A percentile compares a stretch with the other conserved stretches of the same genome.
These are phyloP conservation scores for Meyerozyma guilliermondii DNA, from an alignment of 1,139 yeast species.

Conservation along the genomic window DNA sequence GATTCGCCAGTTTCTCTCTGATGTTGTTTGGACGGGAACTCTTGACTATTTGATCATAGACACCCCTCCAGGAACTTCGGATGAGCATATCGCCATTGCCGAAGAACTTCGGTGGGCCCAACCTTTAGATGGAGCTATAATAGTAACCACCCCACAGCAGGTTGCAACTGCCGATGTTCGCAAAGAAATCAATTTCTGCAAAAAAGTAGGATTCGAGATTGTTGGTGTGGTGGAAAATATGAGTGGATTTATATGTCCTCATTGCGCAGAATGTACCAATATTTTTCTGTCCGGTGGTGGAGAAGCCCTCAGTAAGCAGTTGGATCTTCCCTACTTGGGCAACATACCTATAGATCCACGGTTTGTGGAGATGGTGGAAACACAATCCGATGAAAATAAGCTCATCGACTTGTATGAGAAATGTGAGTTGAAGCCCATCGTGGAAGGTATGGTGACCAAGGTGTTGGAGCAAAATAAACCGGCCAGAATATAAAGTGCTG, in stretches of 20 bases:
- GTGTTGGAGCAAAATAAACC: conserved; percentile 36
- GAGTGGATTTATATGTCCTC: conserved; percentile 56
- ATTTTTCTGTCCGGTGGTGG: conserved; percentile 98
- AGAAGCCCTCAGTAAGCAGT: conserved; percentile 53
- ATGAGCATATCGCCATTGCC: conserved; percentile 95
- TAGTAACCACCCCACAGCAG: conserved; percentile 46
- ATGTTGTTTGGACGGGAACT: conserved; percentile 69
- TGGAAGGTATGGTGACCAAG: conserved; percentile 45
- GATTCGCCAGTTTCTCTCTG: conserved; percentile 89
- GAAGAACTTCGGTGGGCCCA: conserved; percentile 67
- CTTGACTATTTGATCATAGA: conserved; percentile 84
- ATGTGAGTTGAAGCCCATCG: conserved; percentile 42
- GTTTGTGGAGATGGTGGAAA: conserved; percentile 81
- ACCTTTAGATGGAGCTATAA: conserved; percentile 44
- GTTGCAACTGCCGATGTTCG: conserved; percentile 54
- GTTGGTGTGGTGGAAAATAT: conserved; percentile 44
- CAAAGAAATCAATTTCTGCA: conserved; percentile 45
- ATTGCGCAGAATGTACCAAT: conserved; percentile 86
- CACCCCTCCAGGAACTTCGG: conserved; percentile 98
- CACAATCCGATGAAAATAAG: conserved; percentile 30
- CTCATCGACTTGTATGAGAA: conserved; percentile 33
- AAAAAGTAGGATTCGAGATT: conserved; percentile 38
- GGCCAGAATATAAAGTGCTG: conserved; percentile 14
- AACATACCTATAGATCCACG: conserved; percentile 89
- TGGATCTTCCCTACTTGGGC: conserved; percentile 68